Evolutionary conservation across 2,329 filamentous ascomycete species (phyloP).

Genomic region (Cordyceps farinosa): DNA sequence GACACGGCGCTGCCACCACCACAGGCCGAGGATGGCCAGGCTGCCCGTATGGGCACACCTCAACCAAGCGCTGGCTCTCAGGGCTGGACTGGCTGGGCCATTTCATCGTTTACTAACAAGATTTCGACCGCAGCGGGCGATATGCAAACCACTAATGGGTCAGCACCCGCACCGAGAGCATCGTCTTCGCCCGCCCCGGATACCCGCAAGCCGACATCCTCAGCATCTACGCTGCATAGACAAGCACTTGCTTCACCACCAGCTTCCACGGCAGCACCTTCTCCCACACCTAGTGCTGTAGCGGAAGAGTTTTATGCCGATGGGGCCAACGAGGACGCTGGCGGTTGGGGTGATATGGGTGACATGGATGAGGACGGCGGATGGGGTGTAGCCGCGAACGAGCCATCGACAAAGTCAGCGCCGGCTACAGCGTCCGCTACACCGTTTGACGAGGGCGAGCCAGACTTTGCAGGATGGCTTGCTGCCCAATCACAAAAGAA

Average conservation of each 20-base stretch:
- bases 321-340: conserved; percentile 57
- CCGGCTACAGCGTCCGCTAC: conserved; percentile 33
- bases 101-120: conserved; percentile 97
- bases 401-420: conserved; percentile 29
- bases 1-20: conserved; percentile 73
- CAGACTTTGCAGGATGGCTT: conserved; percentile 94
- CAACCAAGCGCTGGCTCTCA: conserved; percentile 55
- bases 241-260: conserved; percentile 55
- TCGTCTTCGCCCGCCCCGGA: conserved; percentile 39
- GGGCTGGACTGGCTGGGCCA: conserved; percentile 91
- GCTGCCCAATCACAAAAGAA: conserved; percentile 81
- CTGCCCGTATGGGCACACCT: conserved; percentile 75
- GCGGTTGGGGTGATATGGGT: conserved; percentile 71
- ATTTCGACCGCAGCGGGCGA: conserved; percentile 79
- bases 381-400: conserved; percentile 38
- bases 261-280: conserved; percentile 45
- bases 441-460: conserved; percentile 80
- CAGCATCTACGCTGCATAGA: conserved; percentile 57
- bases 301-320: conserved; percentile 53
- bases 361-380: conserved; percentile 46
- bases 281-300: conserved; percentile 41
- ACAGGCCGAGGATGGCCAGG: conserved; percentile 46
- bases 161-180: conserved; percentile 40
- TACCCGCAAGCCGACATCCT: conserved; percentile 41
- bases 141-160: conserved; percentile 61